phyloP scores from a whole-genome alignment of 768 basidiomycete species.

The Aureoboletus auriporus region DNA sequence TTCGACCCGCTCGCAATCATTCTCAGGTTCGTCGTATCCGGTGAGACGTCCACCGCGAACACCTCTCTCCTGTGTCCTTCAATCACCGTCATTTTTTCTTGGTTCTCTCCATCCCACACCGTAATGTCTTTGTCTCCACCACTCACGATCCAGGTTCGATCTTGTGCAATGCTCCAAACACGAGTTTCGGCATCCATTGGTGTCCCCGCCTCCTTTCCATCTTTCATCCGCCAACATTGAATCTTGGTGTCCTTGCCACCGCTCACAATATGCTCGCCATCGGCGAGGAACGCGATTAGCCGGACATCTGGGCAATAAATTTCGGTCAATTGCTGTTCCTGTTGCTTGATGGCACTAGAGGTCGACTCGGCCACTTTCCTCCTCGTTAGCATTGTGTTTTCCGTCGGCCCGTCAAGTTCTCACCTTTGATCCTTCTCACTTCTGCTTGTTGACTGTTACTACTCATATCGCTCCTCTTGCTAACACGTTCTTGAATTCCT shows the following conservation, averaged over 20 bases:
- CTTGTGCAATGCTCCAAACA: background rate
- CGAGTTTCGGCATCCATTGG: background rate
- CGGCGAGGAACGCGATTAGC: too few species aligned
- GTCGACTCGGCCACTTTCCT: too few species aligned
- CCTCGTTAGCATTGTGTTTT: too few species aligned
- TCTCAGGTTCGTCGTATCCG: background rate
- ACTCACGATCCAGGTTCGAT: background rate
- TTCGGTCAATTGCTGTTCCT: too few species aligned
- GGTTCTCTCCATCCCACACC: background rate
- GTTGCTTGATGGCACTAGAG: too few species aligned
- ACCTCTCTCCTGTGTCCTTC: background rate
- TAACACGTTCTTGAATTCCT: too few species aligned
- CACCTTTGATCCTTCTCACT: too few species aligned
- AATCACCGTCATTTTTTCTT: background rate
- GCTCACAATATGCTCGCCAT: background rate
- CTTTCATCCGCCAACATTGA: background rate
- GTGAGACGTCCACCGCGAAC: background rate
- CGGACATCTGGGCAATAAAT: too few species aligned
- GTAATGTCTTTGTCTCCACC: background rate
- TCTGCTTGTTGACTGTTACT: too few species aligned
- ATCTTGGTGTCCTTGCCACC: background rate
- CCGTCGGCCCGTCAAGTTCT: too few species aligned
- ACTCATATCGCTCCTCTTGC: too few species aligned
- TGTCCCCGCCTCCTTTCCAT: background rate
- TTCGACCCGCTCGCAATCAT: background rate